phyloP scores from a whole-genome alignment of 1,284 basidiomycete species.

The Cystobasidium slooffiae region DNA sequence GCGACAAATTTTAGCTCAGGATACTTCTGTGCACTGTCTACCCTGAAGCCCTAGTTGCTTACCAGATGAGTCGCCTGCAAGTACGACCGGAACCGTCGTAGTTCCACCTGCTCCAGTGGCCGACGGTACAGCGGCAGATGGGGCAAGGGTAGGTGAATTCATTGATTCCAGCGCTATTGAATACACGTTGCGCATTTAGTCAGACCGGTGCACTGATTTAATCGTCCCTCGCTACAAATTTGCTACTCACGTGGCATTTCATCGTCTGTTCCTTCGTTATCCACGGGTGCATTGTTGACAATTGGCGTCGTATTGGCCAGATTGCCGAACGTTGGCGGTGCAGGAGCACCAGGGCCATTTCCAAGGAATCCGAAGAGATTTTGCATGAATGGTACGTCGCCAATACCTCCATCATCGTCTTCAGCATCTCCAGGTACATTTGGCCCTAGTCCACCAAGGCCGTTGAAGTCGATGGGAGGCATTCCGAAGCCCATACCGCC shows the following conservation, averaged over 20 bases:
- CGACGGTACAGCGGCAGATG: neutral
- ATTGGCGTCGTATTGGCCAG: neutral
- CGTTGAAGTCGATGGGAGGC: neutral
- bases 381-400: slow-evolving; percentile 20
- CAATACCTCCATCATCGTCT: neutral
- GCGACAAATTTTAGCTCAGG: neutral
- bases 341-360: neutral
- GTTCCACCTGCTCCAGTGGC: neutral
- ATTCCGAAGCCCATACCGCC: neutral
- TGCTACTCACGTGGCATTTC: slow-evolving; percentile 34
- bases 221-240: neutral
- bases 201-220: neutral
- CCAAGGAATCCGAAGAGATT: slow-evolving; percentile 22
- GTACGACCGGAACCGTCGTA: neutral
- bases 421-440: slow-evolving; percentile 11
- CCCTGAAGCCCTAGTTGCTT: too few species aligned
- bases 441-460: neutral
- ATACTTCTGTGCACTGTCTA: too few species aligned
- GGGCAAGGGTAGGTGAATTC: neutral
- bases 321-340: neutral
- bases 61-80: too few species aligned
- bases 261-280: slow-evolving; percentile 24
- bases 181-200: neutral
- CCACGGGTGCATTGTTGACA: neutral
- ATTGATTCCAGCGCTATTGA: slow-evolving; percentile 8